A percentile compares a stretch with the other conserved stretches of the same genome.
phyloP scores from a whole-genome alignment of 2,329 filamentous ascomycete species.

The Corniculantispora saksenae region DNA sequence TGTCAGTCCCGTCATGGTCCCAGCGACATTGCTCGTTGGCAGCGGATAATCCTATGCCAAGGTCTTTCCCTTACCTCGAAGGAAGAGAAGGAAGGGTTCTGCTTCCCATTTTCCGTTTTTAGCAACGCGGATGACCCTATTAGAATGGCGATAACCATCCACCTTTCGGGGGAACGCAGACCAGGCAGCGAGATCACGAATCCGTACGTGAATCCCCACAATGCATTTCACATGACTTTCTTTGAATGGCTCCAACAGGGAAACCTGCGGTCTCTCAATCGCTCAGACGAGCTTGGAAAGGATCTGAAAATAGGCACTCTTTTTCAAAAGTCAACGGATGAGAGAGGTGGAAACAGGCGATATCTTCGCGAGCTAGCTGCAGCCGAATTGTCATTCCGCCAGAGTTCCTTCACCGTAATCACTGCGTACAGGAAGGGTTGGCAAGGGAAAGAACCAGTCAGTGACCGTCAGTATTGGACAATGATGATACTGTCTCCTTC shows the following conservation, averaged over 20 bases:
- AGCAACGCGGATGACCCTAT: not conserved
- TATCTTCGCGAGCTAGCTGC: too few species aligned
- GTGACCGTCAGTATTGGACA: too few species aligned
- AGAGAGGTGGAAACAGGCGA: too few species aligned
- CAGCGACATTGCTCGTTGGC: not conserved
- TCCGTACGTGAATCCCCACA: not conserved
- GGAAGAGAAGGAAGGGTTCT: too few species aligned
- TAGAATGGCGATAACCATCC: not conserved
- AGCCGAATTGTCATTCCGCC: not conserved
- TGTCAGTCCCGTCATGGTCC: too few species aligned
- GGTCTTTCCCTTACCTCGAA: not conserved
- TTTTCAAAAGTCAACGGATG: not conserved
- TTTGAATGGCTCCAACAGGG: not conserved
- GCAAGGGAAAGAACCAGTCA: too few species aligned
- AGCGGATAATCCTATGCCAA: not conserved
- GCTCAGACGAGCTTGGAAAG: not conserved
- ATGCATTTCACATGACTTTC: slow-evolving; percentile 3
- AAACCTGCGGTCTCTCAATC: too few species aligned
- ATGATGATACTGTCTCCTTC: not conserved
- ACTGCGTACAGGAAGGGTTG: too few species aligned
- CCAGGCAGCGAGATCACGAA: not conserved
- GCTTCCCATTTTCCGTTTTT: not conserved
- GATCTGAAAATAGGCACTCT: not conserved
- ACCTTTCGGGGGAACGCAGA: not conserved
- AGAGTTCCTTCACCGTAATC: not conserved